Base-by-base conservation (phyloP, 495 filamentous ascomycete genomes). In the Penicillium roqueforti region DNA sequence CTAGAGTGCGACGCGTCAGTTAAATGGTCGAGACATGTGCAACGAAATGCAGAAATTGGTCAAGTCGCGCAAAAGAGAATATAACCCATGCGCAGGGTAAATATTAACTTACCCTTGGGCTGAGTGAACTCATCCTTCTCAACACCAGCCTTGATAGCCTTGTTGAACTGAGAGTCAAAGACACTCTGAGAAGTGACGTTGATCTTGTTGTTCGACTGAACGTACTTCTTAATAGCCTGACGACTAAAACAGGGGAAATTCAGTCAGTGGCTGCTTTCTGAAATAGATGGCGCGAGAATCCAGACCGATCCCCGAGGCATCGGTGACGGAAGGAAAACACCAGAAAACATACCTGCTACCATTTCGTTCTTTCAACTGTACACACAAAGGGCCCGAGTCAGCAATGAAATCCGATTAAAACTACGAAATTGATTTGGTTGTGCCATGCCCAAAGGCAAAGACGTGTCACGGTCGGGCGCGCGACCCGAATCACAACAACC, bases 151-250 rank as follows among this genome's bases (percentile, higher is more conserved):
- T 87, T 86, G 72, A 99, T 81, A 31, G 92, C 91, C 69, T 86
- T 86, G 83, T 96, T 97, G 84, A 99, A 91, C 62, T 92, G 86
- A 58, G 82, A 81, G 68, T 93, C 92, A 70, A 97, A 97, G 68
- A 84, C 83, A 43, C 77, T 78, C 62, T 87, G 84, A 31, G 76
- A 80, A 48, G 83, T 81, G 52, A 77, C 79, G 58, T 76, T 71
- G 71, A 95, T 82, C 69, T 86, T 88, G 83, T 97, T 96, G 87
- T 99, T 97, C 62, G 88, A 84, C 72, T 83, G 81, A 65, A 99
- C 88, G 78, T 97, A 99, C 74, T 99, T 97, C 87, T 97, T 97
- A 70, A 99, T 84, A 25, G 89, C 87, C 71, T 92, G 87, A 61
- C 93, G 95, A 76, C 93, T 98, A 68, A 63, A 43, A 42, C 23